Evolutionary conservation across 495 filamentous ascomycete species (phyloP).

Genomic region (Aspergillus kassunensis): DNA sequence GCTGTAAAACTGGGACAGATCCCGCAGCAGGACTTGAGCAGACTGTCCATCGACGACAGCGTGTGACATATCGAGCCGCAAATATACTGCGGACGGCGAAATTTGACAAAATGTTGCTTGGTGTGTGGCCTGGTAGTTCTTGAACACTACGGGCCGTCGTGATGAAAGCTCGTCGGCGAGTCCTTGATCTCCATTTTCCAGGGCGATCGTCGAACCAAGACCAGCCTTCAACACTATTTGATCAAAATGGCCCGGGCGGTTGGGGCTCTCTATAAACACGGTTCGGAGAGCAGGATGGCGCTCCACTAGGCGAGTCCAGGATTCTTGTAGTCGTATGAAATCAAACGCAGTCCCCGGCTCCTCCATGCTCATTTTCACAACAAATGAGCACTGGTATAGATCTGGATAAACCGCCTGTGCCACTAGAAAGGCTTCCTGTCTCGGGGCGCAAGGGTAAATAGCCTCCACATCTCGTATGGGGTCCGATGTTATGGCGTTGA

Average conservation of each 20-base stretch:
- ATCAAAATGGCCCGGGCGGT: slow-evolving; percentile 2
- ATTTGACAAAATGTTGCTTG: slow-evolving; percentile 1
- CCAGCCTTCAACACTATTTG: slow-evolving; percentile 6
- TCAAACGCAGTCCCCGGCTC: neutral
- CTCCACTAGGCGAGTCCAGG: slow-evolving; percentile 4
- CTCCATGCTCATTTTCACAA: slow-evolving; percentile 1
- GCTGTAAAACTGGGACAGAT: slow-evolving; percentile 5
- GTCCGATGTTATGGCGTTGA: neutral
- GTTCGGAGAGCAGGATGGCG: slow-evolving; percentile 10
- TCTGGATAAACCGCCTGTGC: slow-evolving; percentile 8
- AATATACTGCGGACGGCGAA: neutral
- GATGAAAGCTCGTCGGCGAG: neutral
- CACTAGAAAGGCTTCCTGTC: slow-evolving; percentile 11
- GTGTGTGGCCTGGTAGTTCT: slow-evolving; percentile 8
- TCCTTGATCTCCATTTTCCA: neutral
- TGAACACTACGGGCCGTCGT: slow-evolving; percentile 5
- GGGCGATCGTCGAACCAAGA: neutral
- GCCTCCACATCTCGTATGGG: slow-evolving; percentile 1
- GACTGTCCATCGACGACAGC: slow-evolving; percentile 10
- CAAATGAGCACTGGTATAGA: slow-evolving; percentile 5
- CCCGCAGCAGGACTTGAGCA: slow-evolving; percentile 5
- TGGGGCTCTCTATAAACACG: slow-evolving; percentile 10
- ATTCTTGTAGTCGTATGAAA: neutral
- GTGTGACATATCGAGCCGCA: slow-evolving; percentile 11
- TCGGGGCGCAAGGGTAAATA: slow-evolving; percentile 3